Evolutionary conservation across 139 green algal genomes (phyloP), one percentile per base, ranked within the genome.

Genomic region (Penium margaritaceum): DNA sequence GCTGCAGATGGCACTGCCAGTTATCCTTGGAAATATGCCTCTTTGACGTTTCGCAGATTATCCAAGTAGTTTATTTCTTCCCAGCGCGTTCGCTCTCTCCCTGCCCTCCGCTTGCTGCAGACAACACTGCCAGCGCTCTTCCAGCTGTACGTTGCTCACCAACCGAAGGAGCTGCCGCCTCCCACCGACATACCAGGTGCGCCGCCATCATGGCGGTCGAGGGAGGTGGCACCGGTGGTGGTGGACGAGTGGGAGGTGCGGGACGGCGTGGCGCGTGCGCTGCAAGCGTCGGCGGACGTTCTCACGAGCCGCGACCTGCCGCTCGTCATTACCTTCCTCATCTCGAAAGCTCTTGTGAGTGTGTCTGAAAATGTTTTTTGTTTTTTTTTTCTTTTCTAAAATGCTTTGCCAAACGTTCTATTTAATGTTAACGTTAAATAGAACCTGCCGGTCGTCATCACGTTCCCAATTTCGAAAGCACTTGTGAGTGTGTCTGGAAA

Each of bases 271-370:
- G 92, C 89, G 2, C 63, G 80, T 1, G 86, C 85, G 5, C 84
- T 97, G 9, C 44, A 74, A 27, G 81, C 81, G 6, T 57, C 86
- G 27, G 85, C 87, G 0, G 38, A 66, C 0, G 58, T 78, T 39
- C 75, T 96, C 44, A 70, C 58, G 3, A 35, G 73, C 0, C 75
- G 37, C 5, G 74, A 94, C 37, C 83, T 95, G 24, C 61, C 73
- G 30, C 5, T 54, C 0, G 80, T 85, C 0, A 77, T 95, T 19
- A 87, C 93, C 41, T 96, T 96, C 77, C 84, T 97, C 38, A 84
- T 97, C 33, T 71, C 68, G 1, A 76, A 72, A 27, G 91, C 90
- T 3, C 86, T 97, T 70, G 72, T 79, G 24, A 66, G 4, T 43
- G n/a, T n/a, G n/a, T n/a, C n/a, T n/a, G n/a, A n/a, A n/a, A n/a